Conservation (phyloP, 2,329 filamentous ascomycete species). For the Trichoderma arundinaceum region DNA sequence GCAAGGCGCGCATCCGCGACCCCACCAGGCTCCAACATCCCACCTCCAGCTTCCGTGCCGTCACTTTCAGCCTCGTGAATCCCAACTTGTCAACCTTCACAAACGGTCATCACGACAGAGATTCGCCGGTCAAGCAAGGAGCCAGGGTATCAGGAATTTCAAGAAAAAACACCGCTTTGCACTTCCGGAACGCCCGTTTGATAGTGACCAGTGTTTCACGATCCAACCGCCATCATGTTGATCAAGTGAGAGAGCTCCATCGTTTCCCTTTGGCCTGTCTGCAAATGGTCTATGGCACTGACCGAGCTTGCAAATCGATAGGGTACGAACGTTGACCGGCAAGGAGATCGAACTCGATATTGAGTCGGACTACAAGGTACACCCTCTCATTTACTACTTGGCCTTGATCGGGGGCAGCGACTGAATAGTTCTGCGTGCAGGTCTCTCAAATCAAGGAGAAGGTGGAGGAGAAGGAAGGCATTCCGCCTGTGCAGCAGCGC, state of each 20-base stretch:
- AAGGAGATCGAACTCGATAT: conserved; percentile 99
- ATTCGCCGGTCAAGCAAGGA: neutral
- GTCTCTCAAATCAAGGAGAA: conserved; percentile 97
- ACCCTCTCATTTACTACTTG: neutral
- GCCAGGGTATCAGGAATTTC: neutral
- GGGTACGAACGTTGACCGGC: conserved; percentile 95
- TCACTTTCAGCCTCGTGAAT: conserved; percentile 29
- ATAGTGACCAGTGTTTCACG: neutral
- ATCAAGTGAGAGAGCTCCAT: conserved; percentile 55
- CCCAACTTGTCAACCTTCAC: conserved; percentile 9
- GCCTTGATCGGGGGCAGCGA: neutral
- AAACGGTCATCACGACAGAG: conserved; percentile 4
- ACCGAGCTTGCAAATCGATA: conserved; percentile 47
- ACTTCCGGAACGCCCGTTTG: neutral
- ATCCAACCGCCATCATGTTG: conserved; percentile 44
- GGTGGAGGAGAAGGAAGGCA: conserved; percentile 98
- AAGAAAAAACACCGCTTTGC: neutral
- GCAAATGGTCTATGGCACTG: conserved; percentile 34
- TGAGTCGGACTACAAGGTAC: conserved; percentile 88
- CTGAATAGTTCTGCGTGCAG: conserved; percentile 50
- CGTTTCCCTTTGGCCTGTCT: neutral
- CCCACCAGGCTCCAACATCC: conserved; percentile 30
- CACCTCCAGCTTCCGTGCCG: conserved; percentile 24
- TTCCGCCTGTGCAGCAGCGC: conserved; percentile 94
- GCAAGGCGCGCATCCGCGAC: conserved; percentile 9